A percentile compares a stretch with the other conserved stretches of the same genome.
Evolutionary conservation across 192 early-diverging fungal species (phyloP).

Genomic region (Coemansia sp.): DNA sequence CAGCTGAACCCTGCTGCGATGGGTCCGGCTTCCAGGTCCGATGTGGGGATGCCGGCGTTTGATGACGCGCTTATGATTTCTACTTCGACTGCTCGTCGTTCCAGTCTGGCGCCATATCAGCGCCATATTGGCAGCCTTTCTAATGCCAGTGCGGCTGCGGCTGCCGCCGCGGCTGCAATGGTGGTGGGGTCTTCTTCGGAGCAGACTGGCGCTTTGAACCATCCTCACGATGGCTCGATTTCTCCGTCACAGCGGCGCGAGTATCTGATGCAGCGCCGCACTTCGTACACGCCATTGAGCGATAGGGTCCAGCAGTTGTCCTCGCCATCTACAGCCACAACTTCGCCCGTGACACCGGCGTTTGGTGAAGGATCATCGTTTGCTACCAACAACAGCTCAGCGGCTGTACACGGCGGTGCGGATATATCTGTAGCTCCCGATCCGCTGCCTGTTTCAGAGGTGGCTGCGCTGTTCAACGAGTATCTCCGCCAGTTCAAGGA

Average conservation of each 20-base stretch:
- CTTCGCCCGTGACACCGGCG: not conserved
- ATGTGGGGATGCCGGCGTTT: not conserved
- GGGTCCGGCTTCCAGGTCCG: not conserved
- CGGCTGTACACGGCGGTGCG: not conserved
- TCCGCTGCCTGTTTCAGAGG: constrained; percentile 24
- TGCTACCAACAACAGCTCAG: not conserved
- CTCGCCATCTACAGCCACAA: constrained; percentile 1
- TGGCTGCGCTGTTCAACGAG: constrained; percentile 39
- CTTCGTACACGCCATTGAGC: constrained; percentile 27
- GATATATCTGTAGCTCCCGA: not conserved
- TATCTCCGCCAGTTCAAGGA: constrained; percentile 48
- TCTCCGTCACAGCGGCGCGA: constrained; percentile 4
- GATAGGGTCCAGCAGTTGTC: constrained; percentile 2
- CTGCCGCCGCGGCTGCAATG: not conserved
- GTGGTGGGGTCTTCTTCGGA: not conserved
- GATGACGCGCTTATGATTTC: constrained; percentile 23
- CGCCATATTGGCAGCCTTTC: constrained; percentile 1
- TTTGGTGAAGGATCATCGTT: constrained; percentile 4
- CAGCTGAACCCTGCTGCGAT: not conserved
- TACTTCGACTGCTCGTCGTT: constrained; percentile 6
- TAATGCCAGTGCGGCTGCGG: not conserved
- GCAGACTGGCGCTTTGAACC: not conserved
- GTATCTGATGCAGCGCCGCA: constrained; percentile 13
- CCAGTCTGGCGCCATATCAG: constrained; percentile 9
- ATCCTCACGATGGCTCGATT: not conserved